phyloP scores from a whole-genome alignment of 106 monocot genomes.

The Xerophyta viscosa region DNA sequence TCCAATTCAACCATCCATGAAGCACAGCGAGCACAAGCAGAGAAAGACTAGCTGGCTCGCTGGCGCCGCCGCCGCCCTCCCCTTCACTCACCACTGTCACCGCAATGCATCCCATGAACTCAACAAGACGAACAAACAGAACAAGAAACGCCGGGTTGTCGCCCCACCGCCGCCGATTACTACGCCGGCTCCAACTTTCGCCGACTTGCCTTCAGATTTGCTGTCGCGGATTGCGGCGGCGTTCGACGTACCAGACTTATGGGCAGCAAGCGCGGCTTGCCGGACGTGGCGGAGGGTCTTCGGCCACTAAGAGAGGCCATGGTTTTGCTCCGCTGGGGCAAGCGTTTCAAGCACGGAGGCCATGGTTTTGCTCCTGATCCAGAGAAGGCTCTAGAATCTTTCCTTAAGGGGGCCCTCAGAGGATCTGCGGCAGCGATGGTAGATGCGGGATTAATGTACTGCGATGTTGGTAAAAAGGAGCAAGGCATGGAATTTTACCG shows the following conservation, averaged over 20 bases:
- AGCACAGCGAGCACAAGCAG: too few species aligned
- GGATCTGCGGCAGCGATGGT: slow-evolving; percentile 67
- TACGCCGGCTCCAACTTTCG: too few species aligned
- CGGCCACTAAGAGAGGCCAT: slow-evolving; percentile 51
- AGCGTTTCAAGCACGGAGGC: slow-evolving; percentile 40
- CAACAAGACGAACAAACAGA: too few species aligned
- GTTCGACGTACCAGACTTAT: slow-evolving; percentile 33
- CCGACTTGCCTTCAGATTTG: slow-evolving; percentile 34
- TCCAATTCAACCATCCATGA: too few species aligned
- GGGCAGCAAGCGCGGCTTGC: slow-evolving; percentile 39
- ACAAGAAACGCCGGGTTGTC: too few species aligned
- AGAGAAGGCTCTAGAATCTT: slow-evolving; percentile 32
- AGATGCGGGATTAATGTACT: slow-evolving; percentile 59
- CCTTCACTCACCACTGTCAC: too few species aligned
- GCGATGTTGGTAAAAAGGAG: slow-evolving; percentile 66
- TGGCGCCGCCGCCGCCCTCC: too few species aligned
- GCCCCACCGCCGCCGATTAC: too few species aligned
- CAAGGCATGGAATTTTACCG: slow-evolving; percentile 35
- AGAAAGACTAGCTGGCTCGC: too few species aligned
- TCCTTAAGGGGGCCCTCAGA: slow-evolving; percentile 31
- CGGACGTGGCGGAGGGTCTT: too few species aligned
- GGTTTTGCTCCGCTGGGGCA: slow-evolving; percentile 45
- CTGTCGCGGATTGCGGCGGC: slow-evolving; percentile 31
- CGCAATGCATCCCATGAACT: too few species aligned
- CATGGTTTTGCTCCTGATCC: slow-evolving; percentile 11